Base-by-base conservation (phyloP, 148 eudicot genomes). In the Camellia sinensis region DNA sequence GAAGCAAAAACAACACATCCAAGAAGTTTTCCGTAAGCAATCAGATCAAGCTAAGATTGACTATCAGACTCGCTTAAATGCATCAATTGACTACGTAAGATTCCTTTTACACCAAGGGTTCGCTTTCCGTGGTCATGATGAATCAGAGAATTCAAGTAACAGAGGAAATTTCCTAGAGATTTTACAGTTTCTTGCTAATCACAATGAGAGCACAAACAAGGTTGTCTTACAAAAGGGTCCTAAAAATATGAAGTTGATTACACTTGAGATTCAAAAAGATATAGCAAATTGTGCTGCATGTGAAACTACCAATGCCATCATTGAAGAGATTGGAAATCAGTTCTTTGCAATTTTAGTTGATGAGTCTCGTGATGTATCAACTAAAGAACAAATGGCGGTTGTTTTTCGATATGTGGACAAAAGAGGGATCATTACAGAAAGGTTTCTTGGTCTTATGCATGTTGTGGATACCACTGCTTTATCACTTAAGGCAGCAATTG, bases 361-460 rank as follows among this genome's bases (percentile, higher is more conserved):
- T 48, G 74, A 71, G 54, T 71, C 22, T 48, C 8, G 59, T 5
- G 74, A 71, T 8, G 53, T 71, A 46, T 46, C 74, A 4, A n/a
- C 46, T 8, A 68, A 68, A 13, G 72, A 68, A 68, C 72, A 68
- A 68, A 41, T 68, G 46, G 46, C 48, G 2, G 17, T 68, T 41
- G 48, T 68, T 68, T 3, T 37, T 0, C 0, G 48, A 29, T 29
- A 29, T 29, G 37, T 29, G 1, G 37, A 29, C 37, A 29, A 29
- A 29, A 29, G 37, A 29, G 46, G 48, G 10, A 9, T 68, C 40
- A 46, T 41, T 6, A 41, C 18, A 29, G 72, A 68, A 15, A 3
- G 48, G 5, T 41, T 68, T 68, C 48, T 68, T 69, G 65, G 80
- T 11, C 7, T 77, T 59, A 11, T 61, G 7, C 80, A 76, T 82